phyloP scores from a whole-genome alignment of 306 rosid species.

The Amphicarpaea edgeworthii region DNA sequence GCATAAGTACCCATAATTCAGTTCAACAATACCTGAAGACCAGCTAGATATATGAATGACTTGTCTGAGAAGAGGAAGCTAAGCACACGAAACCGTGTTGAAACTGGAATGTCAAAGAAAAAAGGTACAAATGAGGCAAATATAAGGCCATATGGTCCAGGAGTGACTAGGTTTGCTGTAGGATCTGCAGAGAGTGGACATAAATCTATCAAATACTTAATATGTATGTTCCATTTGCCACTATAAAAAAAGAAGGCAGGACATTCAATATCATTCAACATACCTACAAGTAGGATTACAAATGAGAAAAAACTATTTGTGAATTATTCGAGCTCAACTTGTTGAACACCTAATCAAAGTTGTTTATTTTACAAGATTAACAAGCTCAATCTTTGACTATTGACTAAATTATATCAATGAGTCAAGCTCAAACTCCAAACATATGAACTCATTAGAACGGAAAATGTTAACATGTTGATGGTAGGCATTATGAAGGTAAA shows the following conservation, averaged over 20 bases:
- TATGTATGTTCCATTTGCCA: constrained; percentile 23
- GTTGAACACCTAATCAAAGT: not conserved
- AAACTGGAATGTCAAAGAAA: constrained; percentile 97
- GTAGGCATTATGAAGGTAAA: not conserved
- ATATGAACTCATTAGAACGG: not conserved
- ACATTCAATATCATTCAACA: constrained; percentile 23
- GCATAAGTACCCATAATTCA: constrained; percentile 3
- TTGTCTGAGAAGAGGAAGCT: constrained; percentile 89
- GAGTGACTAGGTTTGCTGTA: constrained; percentile 67
- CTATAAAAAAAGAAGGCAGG: constrained; percentile 18
- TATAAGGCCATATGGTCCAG: constrained; percentile 98
- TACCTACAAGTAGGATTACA: not conserved
- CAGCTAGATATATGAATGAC: constrained; percentile 95
- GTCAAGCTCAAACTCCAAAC: not conserved
- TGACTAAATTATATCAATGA: not conserved
- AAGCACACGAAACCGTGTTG: constrained; percentile 81
- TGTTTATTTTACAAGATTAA: not conserved
- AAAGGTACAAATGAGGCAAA: constrained; percentile 96
- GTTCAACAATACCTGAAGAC: constrained; percentile 77
- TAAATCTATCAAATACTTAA: constrained; percentile 30
- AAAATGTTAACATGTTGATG: not conserved
- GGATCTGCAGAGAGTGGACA: constrained; percentile 72
- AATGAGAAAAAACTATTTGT: not conserved
- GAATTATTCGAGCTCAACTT: not conserved
- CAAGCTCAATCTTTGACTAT: not conserved